phyloP scores from a whole-genome alignment of 768 basidiomycete genomes.

The Auriculariales sp. region DNA sequence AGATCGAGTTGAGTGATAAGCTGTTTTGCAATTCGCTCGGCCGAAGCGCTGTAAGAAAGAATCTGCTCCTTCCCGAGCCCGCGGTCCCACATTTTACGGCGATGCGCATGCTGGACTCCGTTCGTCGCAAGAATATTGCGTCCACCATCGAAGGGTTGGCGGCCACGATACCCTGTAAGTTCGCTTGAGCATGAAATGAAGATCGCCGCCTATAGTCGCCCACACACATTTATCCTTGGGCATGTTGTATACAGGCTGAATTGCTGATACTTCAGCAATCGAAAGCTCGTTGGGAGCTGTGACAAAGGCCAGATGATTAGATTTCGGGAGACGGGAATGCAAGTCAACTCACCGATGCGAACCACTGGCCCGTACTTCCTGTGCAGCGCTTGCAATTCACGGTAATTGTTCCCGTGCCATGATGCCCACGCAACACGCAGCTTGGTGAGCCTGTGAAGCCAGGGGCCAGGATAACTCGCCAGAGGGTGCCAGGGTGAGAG shows the following conservation, averaged over 20 bases:
- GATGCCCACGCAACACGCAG: slow-evolving; percentile 21
- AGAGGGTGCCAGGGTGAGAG: slow-evolving; percentile 25
- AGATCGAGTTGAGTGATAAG: not conserved
- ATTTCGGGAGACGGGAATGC: not conserved
- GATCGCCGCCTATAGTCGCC: not conserved
- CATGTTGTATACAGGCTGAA: slow-evolving; percentile 39
- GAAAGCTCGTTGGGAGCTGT: slow-evolving; percentile 38
- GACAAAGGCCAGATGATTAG: not conserved
- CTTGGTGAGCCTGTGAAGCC: slow-evolving; percentile 17
- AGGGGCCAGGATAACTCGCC: slow-evolving; percentile 22
- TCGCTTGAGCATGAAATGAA: too few relatives aligned
- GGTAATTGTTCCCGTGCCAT: slow-evolving; percentile 28
- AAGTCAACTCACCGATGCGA: slow-evolving; percentile 29
- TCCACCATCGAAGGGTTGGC: not conserved
- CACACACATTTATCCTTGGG: slow-evolving; percentile 31
- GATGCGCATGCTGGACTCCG: slow-evolving; percentile 28
- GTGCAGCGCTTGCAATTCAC: slow-evolving; percentile 32
- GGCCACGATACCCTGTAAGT: not conserved
- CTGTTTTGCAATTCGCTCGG: not conserved
- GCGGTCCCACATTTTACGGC: slow-evolving; percentile 35
- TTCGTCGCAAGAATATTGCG: slow-evolving; percentile 24
- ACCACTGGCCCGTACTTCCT: slow-evolving; percentile 45
- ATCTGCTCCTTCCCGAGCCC: slow-evolving; percentile 31
- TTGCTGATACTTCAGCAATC: slow-evolving; percentile 28
- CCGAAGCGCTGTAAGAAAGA: not conserved